Percentiles rank a stretch among this genome's conserved stretches.
Conservation (phyloP, 352 stramenopile species). For the Pythium utonaiense region DNA sequence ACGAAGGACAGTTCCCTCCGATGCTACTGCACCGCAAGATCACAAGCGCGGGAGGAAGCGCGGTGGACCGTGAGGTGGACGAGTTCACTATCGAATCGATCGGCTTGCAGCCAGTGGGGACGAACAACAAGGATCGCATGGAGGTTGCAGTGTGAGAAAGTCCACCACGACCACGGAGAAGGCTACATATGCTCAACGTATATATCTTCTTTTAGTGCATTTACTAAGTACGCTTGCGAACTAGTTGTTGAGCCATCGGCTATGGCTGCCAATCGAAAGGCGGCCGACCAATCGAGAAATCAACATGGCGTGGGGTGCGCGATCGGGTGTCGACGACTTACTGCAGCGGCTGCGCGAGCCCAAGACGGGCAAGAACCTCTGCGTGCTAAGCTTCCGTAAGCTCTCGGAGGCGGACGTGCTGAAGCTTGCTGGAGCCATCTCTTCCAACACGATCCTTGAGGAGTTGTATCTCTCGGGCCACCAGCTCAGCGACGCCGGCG, state of each 20-base stretch:
- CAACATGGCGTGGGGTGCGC: conserved; percentile 76
- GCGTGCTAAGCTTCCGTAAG: conserved; percentile 69
- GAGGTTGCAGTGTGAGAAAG: no score
- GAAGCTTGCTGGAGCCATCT: conserved; percentile 48
- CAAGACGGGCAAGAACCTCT: conserved; percentile 59
- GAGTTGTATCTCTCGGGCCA: conserved; percentile 80
- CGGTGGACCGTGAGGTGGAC: background rate
- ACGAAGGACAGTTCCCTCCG: background rate
- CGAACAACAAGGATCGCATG: no score
- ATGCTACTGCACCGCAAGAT: background rate
- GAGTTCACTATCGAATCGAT: background rate
- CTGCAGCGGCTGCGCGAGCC: conserved; percentile 60
- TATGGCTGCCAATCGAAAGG: background rate
- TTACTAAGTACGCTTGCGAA: background rate
- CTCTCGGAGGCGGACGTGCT: conserved; percentile 51
- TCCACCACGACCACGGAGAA: no score
- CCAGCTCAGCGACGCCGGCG: conserved; percentile 33
- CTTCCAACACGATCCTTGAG: conserved; percentile 52
- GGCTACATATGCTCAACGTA: no score
- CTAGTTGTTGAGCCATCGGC: background rate
- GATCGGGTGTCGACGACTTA: conserved; percentile 68
- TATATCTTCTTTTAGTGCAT: background rate
- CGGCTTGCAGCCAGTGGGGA: background rate
- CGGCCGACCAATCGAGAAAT: background rate
- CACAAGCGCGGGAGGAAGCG: background rate